Evolutionary conservation across 2,329 filamentous ascomycete species (phyloP).

Genomic region (Fusarium sp.): DNA sequence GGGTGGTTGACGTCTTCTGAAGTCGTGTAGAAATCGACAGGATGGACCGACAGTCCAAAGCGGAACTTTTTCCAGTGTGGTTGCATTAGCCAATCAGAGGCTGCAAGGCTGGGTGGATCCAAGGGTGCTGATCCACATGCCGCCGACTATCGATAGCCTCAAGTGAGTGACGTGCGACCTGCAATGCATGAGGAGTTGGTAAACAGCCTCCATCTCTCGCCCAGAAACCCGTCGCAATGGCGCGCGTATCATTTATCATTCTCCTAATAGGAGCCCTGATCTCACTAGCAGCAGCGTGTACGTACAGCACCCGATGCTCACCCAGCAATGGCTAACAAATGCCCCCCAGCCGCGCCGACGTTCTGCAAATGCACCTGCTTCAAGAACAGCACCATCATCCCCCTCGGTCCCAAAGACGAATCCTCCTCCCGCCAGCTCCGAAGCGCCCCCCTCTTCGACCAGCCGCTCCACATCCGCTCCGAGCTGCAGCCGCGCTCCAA

Average conservation of each 20-base stretch:
- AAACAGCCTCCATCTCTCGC: slow-evolving; percentile 14
- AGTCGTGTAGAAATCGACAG: slow-evolving; percentile 32
- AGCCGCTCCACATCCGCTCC: slow-evolving; percentile 35
- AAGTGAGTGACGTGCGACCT: slow-evolving; percentile 37
- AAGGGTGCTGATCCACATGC: slow-evolving; percentile 23
- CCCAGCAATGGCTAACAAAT: slow-evolving; percentile 40
- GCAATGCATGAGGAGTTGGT: slow-evolving; percentile 14
- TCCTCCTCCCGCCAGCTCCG: slow-evolving; percentile 40
- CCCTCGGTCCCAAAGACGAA: slow-evolving; percentile 65
- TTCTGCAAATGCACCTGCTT: slow-evolving; percentile 82
- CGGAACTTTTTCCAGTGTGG: slow-evolving; percentile 49
- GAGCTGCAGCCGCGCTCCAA: slow-evolving; percentile 51
- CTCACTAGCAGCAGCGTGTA: slow-evolving; percentile 61
- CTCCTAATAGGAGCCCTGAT: slow-evolving; percentile 56
- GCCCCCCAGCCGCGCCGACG: slow-evolving; percentile 68
- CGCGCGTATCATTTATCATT: slow-evolving; percentile 56
- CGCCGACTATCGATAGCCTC: slow-evolving; percentile 42
- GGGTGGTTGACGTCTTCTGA: slow-evolving; percentile 15
- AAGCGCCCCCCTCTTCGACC: slow-evolving; percentile 42
- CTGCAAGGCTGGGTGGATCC: slow-evolving; percentile 41
- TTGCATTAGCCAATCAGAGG: slow-evolving; percentile 46
- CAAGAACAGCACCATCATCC: slow-evolving; percentile 78
- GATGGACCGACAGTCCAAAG: slow-evolving; percentile 34
- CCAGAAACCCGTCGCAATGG: slow-evolving; percentile 52
- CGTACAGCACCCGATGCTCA: slow-evolving; percentile 35